Evolutionary conservation across 176 grass and related monocot species (phyloP).

Genomic region (Rhynchospora pubera): DNA sequence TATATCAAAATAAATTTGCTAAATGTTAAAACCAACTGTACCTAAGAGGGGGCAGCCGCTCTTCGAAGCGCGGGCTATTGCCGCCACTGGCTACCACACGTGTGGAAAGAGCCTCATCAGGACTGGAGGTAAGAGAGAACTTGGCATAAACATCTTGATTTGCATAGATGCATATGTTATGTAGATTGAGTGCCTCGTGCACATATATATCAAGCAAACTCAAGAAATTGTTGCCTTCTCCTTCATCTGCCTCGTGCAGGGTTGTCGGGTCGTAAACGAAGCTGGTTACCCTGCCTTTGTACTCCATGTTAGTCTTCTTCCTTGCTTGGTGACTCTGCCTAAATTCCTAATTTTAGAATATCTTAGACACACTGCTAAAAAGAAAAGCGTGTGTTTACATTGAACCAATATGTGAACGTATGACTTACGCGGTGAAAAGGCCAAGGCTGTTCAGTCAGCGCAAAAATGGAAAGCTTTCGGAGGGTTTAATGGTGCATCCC

Average conservation of each 20-base stretch:
- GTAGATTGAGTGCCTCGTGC: slow-evolving; percentile 55
- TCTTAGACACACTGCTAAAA: background rate
- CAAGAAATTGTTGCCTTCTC: background rate
- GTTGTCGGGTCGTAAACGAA: background rate
- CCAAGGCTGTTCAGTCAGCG: slow-evolving; percentile 5
- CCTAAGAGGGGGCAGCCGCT: slow-evolving; percentile 41
- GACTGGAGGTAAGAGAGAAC: slow-evolving; percentile 58
- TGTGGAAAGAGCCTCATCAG: slow-evolving; percentile 51
- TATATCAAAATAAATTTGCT: background rate
- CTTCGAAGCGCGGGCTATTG: slow-evolving; percentile 46
- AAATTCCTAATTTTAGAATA: background rate
- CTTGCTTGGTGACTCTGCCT: background rate
- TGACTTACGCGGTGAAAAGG: background rate
- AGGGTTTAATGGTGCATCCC: background rate
- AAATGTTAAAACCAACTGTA: background rate
- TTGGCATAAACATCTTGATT: slow-evolving; percentile 87
- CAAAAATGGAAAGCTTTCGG: background rate
- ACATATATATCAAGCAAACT: slow-evolving; percentile 59
- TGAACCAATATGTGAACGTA: background rate
- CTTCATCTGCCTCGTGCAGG: background rate
- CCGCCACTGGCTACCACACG: slow-evolving; percentile 43
- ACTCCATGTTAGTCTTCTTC: slow-evolving; percentile 1
- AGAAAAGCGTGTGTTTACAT: background rate
- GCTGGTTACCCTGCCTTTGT: background rate
- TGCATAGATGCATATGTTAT: slow-evolving; percentile 93